Evolutionary conservation across 768 basidiomycete genomes (phyloP).

Genomic region (Rhodosporidiobolus sp.): DNA sequence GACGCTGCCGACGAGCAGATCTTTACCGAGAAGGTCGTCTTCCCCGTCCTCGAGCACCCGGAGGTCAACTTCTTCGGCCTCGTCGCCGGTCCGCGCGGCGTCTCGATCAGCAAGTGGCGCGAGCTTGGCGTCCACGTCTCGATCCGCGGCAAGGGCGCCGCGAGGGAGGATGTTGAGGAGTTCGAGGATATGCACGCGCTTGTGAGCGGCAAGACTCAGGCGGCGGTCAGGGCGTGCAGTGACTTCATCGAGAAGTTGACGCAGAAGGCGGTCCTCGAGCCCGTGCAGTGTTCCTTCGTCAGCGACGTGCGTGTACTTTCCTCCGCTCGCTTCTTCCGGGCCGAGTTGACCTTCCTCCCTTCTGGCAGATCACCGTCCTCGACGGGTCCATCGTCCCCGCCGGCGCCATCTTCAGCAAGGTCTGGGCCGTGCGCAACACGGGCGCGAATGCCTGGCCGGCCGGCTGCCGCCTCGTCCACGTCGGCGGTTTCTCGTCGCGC

Average conservation of each 20-base stretch:
- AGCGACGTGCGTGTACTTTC: slow-evolving; percentile 26
- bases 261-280: not conserved
- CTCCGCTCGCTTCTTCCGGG: not conserved
- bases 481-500: slow-evolving; percentile 38
- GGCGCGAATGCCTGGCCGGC: slow-evolving; percentile 36
- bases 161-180: no score
- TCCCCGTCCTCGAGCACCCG: no score
- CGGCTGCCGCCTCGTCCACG: slow-evolving; percentile 29
- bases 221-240: no score
- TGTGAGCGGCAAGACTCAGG: no score
- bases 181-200: no score
- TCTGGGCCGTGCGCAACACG: slow-evolving; percentile 48
- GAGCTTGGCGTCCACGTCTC: no score
- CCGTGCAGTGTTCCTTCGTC: slow-evolving; percentile 19
- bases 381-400: slow-evolving; percentile 46
- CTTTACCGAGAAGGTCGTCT: no score
- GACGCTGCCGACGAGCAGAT: no score
- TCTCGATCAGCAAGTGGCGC: no score
- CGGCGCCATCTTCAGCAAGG: slow-evolving; percentile 49
- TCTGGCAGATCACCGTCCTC: slow-evolving; percentile 44
- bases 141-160: no score
- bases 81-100: no score
- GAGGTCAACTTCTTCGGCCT: no score
- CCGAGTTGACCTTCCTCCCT: not conserved
- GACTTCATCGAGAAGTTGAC: not conserved